Conservation (phyloP, 177 flowering plant genomes). For the Telopea speciosissima region DNA sequence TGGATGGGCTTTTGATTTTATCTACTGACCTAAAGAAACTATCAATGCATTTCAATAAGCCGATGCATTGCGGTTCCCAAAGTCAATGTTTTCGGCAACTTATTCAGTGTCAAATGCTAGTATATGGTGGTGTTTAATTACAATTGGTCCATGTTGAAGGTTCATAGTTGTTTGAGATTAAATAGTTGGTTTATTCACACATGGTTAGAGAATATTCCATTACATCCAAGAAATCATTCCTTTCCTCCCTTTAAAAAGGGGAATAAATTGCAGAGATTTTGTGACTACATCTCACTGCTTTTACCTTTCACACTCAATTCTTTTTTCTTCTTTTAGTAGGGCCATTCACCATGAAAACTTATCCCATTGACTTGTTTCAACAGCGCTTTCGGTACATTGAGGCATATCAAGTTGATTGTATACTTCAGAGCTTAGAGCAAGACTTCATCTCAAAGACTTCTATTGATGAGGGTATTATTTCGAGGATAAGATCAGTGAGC, state of each 20-base stretch:
- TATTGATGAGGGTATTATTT: slow-evolving; percentile 35
- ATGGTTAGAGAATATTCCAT: too few relatives aligned
- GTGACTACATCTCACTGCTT: background rate
- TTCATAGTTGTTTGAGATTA: too few relatives aligned
- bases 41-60: background rate
- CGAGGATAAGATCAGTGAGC: slow-evolving; percentile 45
- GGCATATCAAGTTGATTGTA: slow-evolving; percentile 64
- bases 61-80: background rate
- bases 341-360: background rate
- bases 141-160: background rate
- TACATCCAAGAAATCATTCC: background rate
- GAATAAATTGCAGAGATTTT: background rate
- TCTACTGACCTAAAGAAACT: background rate
- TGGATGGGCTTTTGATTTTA: background rate
- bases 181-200: too few relatives aligned
- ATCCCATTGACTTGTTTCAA: slow-evolving; percentile 8
- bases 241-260: too few relatives aligned
- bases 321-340: background rate
- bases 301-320: background rate
- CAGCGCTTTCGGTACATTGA: slow-evolving; percentile 83
- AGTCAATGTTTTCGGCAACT: background rate
- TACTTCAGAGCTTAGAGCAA: slow-evolving; percentile 59
- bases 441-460: slow-evolving; percentile 45
- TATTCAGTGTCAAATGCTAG: background rate
- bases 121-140: background rate